Conservation (phyloP, 371 early-diverging fungal genomes). For the Haplosporangium sp. region DNA sequence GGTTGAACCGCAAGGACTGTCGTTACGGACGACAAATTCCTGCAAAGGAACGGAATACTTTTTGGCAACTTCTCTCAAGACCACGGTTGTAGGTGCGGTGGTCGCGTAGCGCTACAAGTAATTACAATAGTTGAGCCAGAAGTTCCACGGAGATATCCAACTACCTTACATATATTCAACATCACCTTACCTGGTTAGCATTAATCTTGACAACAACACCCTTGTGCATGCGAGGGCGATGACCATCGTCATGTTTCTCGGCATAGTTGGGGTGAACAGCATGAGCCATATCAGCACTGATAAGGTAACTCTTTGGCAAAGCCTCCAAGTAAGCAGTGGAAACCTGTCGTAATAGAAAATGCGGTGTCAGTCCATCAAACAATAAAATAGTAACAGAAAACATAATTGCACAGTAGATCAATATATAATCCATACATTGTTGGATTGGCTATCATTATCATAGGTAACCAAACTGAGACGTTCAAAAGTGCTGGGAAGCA, state of each 20-base stretch:
- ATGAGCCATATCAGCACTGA: conserved; percentile 97
- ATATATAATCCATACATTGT: conserved; percentile 13
- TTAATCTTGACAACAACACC: conserved; percentile 97
- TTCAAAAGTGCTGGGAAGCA: conserved; percentile 81
- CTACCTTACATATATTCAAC: neutral
- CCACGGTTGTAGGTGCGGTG: conserved; percentile 85
- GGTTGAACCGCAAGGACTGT: conserved; percentile 94
- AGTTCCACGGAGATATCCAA: neutral
- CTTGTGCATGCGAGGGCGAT: conserved; percentile 91
- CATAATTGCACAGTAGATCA: too few relatives aligned
- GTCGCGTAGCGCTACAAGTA: conserved; percentile 86
- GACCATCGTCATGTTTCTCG: conserved; percentile 91
- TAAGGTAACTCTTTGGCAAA: conserved; percentile 86
- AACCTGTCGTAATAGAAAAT: neutral
- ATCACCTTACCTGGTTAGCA: conserved; percentile 83
- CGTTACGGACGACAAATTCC: conserved; percentile 96
- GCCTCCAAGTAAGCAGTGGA: conserved; percentile 85
- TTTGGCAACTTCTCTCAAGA: conserved; percentile 86
- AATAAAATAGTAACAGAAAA: too few relatives aligned
- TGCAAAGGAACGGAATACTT: conserved; percentile 86
- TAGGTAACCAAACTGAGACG: conserved; percentile 61
- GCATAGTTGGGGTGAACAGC: conserved; percentile 55
- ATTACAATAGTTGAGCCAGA: neutral
- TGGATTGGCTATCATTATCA: conserved; percentile 34
- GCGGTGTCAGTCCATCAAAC: too few relatives aligned